Percentiles rank a stretch among this genome's conserved stretches.
Conservation (phyloP, 2,329 filamentous ascomycete genomes). For the Alternaria brassicae region DNA sequence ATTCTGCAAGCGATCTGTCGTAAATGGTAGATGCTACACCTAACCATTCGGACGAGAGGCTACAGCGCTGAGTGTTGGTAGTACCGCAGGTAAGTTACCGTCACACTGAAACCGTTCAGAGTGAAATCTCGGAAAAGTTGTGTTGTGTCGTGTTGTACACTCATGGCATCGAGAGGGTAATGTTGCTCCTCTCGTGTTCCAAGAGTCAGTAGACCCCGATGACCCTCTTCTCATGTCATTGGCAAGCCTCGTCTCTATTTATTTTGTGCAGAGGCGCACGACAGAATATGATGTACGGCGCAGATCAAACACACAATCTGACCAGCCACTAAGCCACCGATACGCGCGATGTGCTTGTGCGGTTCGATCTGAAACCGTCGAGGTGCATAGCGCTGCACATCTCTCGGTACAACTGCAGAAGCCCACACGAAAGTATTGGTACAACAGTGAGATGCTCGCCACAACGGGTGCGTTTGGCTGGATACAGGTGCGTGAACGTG, state of each 20-base stretch:
- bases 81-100: constrained; percentile 4
- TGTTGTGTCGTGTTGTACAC: background rate
- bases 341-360: background rate
- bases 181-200: background rate
- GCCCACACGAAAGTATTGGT: constrained; percentile 11
- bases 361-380: background rate
- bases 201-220: background rate
- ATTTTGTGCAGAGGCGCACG: background rate
- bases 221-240: background rate
- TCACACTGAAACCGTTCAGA: constrained; percentile 6
- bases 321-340: background rate
- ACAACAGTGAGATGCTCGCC: constrained; percentile 6
- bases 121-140: background rate
- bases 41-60: constrained; percentile 7
- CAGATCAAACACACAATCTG: background rate
- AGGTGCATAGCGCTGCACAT: constrained; percentile 1
- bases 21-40: background rate
- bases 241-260: background rate
- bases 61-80: background rate
- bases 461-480: constrained; percentile 1
- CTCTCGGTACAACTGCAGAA: background rate
- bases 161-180: background rate
- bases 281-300: constrained; percentile 3
- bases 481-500: background rate
- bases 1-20: constrained; percentile 14